These are phyloP conservation scores for Eucalyptus lansdowneana DNA, from an alignment of 345 rosid species.

Conservation along the genomic window DNA sequence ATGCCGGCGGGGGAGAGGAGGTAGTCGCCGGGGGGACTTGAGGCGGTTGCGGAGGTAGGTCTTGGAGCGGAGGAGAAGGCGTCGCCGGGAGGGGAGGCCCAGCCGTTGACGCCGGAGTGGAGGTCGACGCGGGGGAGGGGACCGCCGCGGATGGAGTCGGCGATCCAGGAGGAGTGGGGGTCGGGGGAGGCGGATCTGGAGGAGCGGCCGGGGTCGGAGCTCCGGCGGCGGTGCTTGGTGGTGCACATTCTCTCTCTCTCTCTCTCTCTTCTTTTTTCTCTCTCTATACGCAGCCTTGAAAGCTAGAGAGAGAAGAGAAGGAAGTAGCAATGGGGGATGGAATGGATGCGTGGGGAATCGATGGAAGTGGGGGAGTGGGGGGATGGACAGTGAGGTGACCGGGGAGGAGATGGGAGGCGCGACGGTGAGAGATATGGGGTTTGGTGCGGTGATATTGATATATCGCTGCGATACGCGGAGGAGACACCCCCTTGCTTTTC, in stretches of 20 bases:
- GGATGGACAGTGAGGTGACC: background rate
- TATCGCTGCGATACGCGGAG: background rate
- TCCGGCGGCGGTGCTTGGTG: constrained; percentile 27
- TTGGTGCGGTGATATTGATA: background rate
- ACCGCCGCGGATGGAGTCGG: constrained; percentile 61
- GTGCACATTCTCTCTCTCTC: constrained; percentile 31
- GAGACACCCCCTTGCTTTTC: background rate
- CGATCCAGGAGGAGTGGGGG: constrained; percentile 30
- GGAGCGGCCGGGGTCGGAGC: constrained; percentile 14
- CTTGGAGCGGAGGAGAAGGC: constrained; percentile 63
- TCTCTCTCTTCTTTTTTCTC: no score
- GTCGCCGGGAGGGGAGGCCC: constrained; percentile 92
- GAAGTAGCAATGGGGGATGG: no score
- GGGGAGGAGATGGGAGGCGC: background rate
- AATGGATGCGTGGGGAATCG: background rate
- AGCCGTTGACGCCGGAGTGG: constrained; percentile 60
- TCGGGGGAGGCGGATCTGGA: constrained; percentile 19
- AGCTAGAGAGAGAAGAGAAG: background rate
- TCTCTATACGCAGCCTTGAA: background rate
- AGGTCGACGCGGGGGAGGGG: constrained; percentile 71
- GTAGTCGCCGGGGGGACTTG: constrained; percentile 61
- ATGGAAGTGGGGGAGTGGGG: background rate
- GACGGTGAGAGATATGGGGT: background rate
- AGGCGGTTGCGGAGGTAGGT: constrained; percentile 41
- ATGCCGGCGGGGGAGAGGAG: constrained; percentile 72